Evolutionary conservation across 2,329 filamentous ascomycete genomes (phyloP).

Genomic region (Penicillium sp.): DNA sequence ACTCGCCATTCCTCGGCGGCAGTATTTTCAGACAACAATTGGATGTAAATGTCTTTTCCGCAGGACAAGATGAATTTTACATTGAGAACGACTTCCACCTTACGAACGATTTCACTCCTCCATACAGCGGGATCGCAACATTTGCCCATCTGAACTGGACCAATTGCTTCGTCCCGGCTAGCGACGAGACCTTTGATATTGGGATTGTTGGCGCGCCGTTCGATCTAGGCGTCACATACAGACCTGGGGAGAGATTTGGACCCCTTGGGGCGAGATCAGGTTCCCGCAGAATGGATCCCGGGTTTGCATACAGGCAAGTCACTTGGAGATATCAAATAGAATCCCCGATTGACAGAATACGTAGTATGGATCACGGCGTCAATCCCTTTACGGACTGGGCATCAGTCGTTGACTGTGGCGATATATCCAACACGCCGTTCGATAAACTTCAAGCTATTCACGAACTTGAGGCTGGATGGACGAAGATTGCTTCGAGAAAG

Average conservation of each 20-base stretch:
- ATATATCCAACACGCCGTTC: background rate
- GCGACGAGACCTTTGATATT: background rate
- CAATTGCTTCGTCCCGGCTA: background rate
- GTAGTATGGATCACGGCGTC: background rate
- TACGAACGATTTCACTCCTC: background rate
- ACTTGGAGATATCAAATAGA: no score
- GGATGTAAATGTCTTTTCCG: no score
- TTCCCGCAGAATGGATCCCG: background rate
- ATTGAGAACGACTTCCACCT: background rate
- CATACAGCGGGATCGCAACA: background rate
- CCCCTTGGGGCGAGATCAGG: background rate
- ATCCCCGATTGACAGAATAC: no score
- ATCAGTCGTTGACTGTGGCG: background rate
- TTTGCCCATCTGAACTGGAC: background rate
- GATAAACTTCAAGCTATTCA: background rate
- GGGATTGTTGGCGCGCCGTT: background rate
- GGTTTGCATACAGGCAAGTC: background rate
- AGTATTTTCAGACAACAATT: no score
- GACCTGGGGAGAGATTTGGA: background rate
- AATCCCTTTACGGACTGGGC: background rate
- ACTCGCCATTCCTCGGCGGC: no score
- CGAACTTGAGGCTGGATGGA: background rate
- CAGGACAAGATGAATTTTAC: background rate
- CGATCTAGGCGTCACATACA: background rate
- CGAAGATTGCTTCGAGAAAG: background rate